Evolutionary conservation across 257 asterid genomes (phyloP), one percentile per base, ranked within the genome.

Genomic region (Handroanthus guayacan): DNA sequence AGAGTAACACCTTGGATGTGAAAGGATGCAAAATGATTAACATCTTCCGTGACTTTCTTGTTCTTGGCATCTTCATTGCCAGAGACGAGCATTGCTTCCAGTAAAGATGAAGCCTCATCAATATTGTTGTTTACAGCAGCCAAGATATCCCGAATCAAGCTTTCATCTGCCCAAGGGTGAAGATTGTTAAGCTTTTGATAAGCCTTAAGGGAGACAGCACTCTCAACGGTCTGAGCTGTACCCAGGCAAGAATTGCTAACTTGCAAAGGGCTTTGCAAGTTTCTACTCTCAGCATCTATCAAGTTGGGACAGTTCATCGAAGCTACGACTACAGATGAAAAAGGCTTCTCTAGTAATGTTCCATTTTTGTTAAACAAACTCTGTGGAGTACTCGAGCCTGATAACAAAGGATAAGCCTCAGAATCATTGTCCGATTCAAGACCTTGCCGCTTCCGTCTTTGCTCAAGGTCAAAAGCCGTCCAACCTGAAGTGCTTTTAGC

Each of bases 381-480:
- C 76, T 74, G 64, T 9, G 65, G 66, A 20, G 78, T 75, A 78
- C 14, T 45, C 11, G 82, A 64, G 67, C 69, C 72, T 31, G 89
- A 80, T 68, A 95, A 79, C 48, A 80, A 62, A 5, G 98, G 99
- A 79, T 84, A 95, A 76, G 86, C 82, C 66, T 91, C 96, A 37
- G 54, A 36, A 62, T 74, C 81, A 62, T 73, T 69, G 38, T 69
- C 84, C 38, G 83, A 72, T 74, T 79, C 88, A 56, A 82, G 61
- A 63, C 79, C 83, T 63, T 60, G 79, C 65, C 72, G 84, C 77
- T 83, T 85, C 76, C 81, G 83, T 41, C 82, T 85, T 68, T 91
- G 91, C 75, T 87, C 79, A 45, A 82, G 91, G 83, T 90, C 96
- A 84, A 95, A 95, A 55, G 87, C 94, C 54, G 87, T 87, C 99